phyloP scores from a whole-genome alignment of 176 grass and related monocot species.

The Oryza rufipogon region DNA sequence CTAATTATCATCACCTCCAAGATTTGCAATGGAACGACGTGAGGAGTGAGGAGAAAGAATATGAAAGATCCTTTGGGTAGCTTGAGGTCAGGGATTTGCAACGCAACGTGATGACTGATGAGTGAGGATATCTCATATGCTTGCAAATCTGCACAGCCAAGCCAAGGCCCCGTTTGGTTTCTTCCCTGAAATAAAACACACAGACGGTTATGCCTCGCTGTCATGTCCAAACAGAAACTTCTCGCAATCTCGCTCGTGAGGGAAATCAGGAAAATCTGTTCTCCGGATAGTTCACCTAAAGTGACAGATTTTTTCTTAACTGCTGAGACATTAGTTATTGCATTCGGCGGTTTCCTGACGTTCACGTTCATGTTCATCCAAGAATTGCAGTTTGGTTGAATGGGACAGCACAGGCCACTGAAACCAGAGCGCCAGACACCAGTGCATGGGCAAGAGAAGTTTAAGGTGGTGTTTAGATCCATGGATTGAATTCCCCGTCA shows the following conservation, averaged over 20 bases:
- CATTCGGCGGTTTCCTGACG: background rate
- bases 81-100: background rate
- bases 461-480: too few species aligned
- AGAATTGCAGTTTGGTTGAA: background rate
- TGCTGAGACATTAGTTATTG: background rate
- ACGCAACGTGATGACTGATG: too few species aligned
- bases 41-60: background rate
- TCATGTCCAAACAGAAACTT: background rate
- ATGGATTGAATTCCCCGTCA: too few species aligned
- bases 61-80: background rate
- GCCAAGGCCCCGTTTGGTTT: conserved; percentile 7
- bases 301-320: background rate
- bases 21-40: background rate
- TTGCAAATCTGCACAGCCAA: background rate
- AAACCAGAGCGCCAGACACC: background rate
- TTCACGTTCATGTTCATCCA: background rate
- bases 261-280: background rate
- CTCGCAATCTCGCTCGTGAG: background rate
- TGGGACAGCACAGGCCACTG: background rate
- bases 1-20: background rate
- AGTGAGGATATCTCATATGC: background rate
- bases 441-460: background rate
- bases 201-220: background rate
- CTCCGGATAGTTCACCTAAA: background rate
- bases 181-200: background rate